These are phyloP conservation scores for Dalechampia spathulata DNA, from an alignment of 441 rosid genomes.

Conservation along the genomic window DNA sequence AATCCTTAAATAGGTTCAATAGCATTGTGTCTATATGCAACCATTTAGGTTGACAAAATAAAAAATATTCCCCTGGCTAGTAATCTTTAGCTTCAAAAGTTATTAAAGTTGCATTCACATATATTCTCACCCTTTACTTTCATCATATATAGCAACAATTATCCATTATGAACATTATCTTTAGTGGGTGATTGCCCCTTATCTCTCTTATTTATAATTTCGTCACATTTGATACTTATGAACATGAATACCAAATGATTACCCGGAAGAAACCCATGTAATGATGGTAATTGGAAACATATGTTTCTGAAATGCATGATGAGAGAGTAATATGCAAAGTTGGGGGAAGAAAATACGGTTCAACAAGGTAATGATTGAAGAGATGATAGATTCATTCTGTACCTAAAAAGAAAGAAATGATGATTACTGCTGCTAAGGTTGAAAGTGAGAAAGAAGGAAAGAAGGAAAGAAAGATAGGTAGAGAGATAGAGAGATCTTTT, in stretches of 20 bases:
- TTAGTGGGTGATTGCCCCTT: no score
- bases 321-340: neutral
- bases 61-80: neutral
- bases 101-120: neutral
- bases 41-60: neutral
- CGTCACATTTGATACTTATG: no score
- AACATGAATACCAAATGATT: no score
- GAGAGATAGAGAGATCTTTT: neutral
- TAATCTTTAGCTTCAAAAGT: neutral
- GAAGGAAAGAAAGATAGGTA: no score
- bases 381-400: conserved; percentile 15
- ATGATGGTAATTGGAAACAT: no score
- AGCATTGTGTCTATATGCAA: neutral
- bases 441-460: no score
- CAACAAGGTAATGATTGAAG: conserved; percentile 18
- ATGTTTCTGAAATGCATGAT: neutral
- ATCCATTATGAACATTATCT: neutral
- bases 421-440: conserved; percentile 1
- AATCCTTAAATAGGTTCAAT: conserved; percentile 1
- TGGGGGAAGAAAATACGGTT: neutral
- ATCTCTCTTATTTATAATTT: no score
- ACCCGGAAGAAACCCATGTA: no score
- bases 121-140: neutral
- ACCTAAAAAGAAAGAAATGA: conserved; percentile 11
- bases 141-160: neutral